Evolutionary conservation across 2,329 filamentous ascomycete genomes (phyloP).

Genomic region (Pseudogymnoascus sp.): DNA sequence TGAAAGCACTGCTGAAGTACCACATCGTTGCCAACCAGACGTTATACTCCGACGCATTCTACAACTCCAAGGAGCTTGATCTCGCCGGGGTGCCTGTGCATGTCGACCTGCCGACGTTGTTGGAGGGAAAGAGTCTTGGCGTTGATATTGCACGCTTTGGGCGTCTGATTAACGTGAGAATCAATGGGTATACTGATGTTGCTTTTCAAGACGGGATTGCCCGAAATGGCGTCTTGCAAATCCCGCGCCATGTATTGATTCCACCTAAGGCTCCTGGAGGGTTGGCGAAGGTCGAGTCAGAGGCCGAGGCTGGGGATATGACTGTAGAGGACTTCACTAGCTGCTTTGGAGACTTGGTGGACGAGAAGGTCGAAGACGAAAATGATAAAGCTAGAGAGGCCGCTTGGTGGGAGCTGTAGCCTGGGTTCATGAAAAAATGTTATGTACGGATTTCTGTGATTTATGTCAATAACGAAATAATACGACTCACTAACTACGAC

Average conservation of each 20-base stretch:
- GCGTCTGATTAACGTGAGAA: conserved; percentile 61
- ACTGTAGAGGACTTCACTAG: conserved; percentile 53
- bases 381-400: not conserved
- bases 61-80: conserved; percentile 35
- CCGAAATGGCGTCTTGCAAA: conserved; percentile 75
- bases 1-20: conserved; percentile 71
- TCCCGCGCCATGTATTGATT: conserved; percentile 64
- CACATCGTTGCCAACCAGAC: conserved; percentile 67
- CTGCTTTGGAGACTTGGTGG: conserved; percentile 30
- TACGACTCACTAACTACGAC: not conserved
- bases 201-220: conserved; percentile 62
- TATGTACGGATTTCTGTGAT: not conserved
- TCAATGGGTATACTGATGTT: conserved; percentile 66
- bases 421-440: not conserved
- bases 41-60: conserved; percentile 77
- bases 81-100: conserved; percentile 41
- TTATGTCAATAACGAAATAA: not conserved
- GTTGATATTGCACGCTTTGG: conserved; percentile 64
- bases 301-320: conserved; percentile 38
- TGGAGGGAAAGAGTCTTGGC: conserved; percentile 56
- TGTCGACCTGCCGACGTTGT: conserved; percentile 64
- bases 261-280: conserved; percentile 47
- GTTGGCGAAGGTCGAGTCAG: conserved; percentile 27
- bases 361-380: not conserved
- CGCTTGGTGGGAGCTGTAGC: not conserved